A percentile compares a stretch with the other conserved stretches of the same genome.
Conservation (phyloP, 2,329 filamentous ascomycete genomes). For the Fusarium sp. region DNA sequence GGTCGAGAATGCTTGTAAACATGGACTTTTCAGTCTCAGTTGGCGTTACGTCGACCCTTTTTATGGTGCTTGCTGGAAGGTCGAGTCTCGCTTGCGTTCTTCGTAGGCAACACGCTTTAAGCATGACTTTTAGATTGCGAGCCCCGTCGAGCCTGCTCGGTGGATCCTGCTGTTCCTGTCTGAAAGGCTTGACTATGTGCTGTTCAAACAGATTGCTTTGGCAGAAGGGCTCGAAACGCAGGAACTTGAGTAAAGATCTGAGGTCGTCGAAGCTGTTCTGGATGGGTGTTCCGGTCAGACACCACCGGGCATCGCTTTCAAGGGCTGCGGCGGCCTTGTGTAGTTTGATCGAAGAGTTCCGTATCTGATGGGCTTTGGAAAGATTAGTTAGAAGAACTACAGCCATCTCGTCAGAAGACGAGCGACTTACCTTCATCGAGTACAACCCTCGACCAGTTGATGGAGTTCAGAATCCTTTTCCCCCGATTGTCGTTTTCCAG, state of each 20-base stretch:
- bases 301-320: rapidly evolving
- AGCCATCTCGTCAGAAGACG: rapidly evolving
- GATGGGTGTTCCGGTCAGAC: background rate
- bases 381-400: rapidly evolving
- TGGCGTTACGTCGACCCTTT: rapidly evolving
- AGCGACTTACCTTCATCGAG: background rate
- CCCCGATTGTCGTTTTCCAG: background rate
- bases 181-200: background rate
- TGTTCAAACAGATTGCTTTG: background rate
- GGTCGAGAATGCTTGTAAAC: rapidly evolving
- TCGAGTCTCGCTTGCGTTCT: rapidly evolving
- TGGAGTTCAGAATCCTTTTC: rapidly evolving
- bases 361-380: slow-evolving; percentile 2
- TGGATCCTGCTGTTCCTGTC: rapidly evolving
- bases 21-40: rapidly evolving
- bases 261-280: background rate
- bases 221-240: background rate
- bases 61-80: rapidly evolving
- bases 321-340: rapidly evolving
- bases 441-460: background rate
- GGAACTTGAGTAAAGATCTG: background rate
- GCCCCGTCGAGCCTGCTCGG: rapidly evolving
- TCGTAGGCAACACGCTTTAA: background rate
- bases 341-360: rapidly evolving
- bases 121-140: background rate